Percentiles rank a stretch among this genome's conserved stretches.
Evolutionary conservation across 345 rosid genomes (phyloP).

Genomic region (Physaria fendleri): DNA sequence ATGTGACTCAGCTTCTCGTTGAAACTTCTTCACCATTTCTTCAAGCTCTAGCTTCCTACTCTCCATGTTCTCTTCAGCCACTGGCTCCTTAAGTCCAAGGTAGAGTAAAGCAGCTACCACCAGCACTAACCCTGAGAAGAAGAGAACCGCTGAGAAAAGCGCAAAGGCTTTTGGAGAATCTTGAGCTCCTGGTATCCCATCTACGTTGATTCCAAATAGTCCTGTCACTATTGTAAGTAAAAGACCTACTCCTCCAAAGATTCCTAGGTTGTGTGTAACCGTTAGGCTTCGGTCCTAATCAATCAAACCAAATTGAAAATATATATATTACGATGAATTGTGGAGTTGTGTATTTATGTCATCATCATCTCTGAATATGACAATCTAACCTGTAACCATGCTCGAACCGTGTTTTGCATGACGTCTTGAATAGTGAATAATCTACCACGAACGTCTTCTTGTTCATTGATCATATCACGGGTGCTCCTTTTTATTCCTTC

Average conservation of each 20-base stretch:
- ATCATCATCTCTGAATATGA: background rate
- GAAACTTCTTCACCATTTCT: conserved; percentile 50
- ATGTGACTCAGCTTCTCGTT: conserved; percentile 59
- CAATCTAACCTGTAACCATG: conserved; percentile 56
- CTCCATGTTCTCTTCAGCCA: conserved; percentile 39
- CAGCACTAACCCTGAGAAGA: conserved; percentile 37
- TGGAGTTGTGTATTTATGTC: background rate
- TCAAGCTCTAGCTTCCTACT: conserved; percentile 49
- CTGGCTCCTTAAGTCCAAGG: conserved; percentile 53
- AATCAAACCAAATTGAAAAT: conserved; percentile 13
- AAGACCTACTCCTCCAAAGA: conserved; percentile 64
- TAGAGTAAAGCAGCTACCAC: conserved; percentile 41
- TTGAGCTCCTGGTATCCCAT: conserved; percentile 56
- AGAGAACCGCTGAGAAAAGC: conserved; percentile 37
- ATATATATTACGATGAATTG: background rate
- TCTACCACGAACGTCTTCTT: conserved; percentile 55
- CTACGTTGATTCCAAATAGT: conserved; percentile 59
- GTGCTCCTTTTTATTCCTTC: conserved; percentile 42
- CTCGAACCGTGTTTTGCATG: conserved; percentile 61
- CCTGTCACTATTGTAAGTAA: conserved; percentile 53
- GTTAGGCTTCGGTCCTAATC: conserved; percentile 51
- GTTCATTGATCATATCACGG: conserved; percentile 54
- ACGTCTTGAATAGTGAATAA: conserved; percentile 61
- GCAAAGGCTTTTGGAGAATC: conserved; percentile 42
- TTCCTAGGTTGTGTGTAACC: conserved; percentile 58